A percentile compares a stretch with the other conserved stretches of the same genome.
Conservation (phyloP, 1,139 yeast genomes). For the Candida sanyaensis region DNA sequence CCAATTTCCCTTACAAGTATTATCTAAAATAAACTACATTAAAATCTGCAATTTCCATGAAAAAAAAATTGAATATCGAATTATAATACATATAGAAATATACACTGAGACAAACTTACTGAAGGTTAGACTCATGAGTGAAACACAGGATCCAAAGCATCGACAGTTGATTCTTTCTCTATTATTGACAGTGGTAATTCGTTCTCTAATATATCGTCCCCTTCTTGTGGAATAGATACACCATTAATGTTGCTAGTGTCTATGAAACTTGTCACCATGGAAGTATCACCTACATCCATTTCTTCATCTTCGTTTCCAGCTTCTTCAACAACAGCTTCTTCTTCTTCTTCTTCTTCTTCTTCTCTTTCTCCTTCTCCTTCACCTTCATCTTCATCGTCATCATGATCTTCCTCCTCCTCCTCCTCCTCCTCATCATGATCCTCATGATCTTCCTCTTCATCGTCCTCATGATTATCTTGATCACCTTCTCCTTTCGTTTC, state of each 20-base stretch:
- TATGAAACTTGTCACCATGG: not conserved
- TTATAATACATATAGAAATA: constrained; percentile 1
- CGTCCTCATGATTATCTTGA: constrained; percentile 14
- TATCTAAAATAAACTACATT: no score
- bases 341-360: constrained; percentile 13
- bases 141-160: constrained; percentile 25
- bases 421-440: constrained; percentile 11
- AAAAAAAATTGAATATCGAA: not conserved
- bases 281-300: not conserved
- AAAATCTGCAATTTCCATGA: not conserved
- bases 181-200: not conserved
- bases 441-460: constrained; percentile 5
- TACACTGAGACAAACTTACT: not conserved
- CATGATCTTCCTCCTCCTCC: constrained; percentile 15
- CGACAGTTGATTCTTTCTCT: constrained; percentile 17
- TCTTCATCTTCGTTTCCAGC: constrained; percentile 5
- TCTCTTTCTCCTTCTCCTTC: constrained; percentile 18
- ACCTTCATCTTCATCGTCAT: constrained; percentile 20
- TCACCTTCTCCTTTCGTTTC: constrained; percentile 7
- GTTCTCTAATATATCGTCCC: constrained; percentile 1
- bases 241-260: not conserved
- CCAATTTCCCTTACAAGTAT: no score
- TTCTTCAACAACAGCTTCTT: constrained; percentile 3
- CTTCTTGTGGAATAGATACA: not conserved
- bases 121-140: constrained; percentile 12